A percentile compares a stretch with the other conserved stretches of the same genome.
These are phyloP conservation scores for Candida railenensis DNA, from an alignment of 805 yeast species.

Conservation along the genomic window DNA sequence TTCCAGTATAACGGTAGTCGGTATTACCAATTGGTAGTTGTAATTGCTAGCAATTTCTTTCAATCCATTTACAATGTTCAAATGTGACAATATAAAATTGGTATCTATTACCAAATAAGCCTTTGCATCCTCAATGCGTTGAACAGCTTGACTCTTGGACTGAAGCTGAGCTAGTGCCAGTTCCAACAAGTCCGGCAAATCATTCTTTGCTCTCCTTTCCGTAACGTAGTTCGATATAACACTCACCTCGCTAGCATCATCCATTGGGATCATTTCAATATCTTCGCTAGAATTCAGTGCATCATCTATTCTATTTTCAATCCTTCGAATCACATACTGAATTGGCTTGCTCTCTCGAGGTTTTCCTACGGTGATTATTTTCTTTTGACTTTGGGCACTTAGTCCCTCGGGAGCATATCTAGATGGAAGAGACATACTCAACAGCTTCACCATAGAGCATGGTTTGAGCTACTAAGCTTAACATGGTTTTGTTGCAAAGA, in stretches of 20 bases:
- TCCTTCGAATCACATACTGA: conserved; percentile 19
- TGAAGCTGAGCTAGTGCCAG: neutral
- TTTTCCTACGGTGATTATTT: conserved; percentile 25
- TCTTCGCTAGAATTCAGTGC: conserved; percentile 29
- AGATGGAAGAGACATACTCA: conserved; percentile 30
- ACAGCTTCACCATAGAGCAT: neutral
- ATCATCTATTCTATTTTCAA: conserved; percentile 25
- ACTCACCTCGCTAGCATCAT: conserved; percentile 43
- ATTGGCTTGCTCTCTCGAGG: conserved; percentile 15
- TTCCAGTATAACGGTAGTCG: conserved; percentile 68
- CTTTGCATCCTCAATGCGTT: neutral
- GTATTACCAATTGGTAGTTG: conserved; percentile 59
- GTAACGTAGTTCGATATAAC: conserved; percentile 42
- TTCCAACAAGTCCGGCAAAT: neutral
- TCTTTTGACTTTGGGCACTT: conserved; percentile 18
- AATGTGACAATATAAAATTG: conserved; percentile 73
- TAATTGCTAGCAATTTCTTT: conserved; percentile 37
- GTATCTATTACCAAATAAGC: conserved; percentile 73
- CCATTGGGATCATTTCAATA: conserved; percentile 49
- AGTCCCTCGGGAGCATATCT: conserved; percentile 38
- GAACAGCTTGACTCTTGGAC: neutral
- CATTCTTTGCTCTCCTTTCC: conserved; percentile 1
- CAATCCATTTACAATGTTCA: conserved; percentile 56
- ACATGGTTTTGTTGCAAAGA: neutral
- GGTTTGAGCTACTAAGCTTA: too few species aligned